These are phyloP conservation scores for Stenogyne calaminthoides DNA, from an alignment of 305 asterid genomes.

Conservation along the genomic window DNA sequence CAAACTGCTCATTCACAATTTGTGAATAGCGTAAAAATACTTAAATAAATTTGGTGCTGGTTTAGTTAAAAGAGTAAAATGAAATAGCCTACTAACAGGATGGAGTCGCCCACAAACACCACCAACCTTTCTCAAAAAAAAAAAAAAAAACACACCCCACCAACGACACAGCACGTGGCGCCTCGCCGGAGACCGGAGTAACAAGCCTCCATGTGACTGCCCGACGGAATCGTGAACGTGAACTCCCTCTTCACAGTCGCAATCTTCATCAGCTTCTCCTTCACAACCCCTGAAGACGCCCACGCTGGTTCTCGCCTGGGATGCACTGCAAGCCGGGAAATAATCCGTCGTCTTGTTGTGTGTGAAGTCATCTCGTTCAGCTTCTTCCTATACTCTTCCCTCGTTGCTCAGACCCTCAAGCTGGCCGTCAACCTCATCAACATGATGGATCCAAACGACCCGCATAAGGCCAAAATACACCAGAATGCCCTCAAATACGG, in stretches of 20 bases:
- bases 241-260: constrained; percentile 51
- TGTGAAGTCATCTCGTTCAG: constrained; percentile 37
- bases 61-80: too few relatives aligned
- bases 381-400: constrained; percentile 42
- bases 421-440: constrained; percentile 48
- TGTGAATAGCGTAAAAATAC: too few relatives aligned
- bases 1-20: too few relatives aligned
- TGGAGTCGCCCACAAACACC: background rate
- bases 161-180: background rate
- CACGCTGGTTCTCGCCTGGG: background rate
- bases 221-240: constrained; percentile 39
- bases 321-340: constrained; percentile 22
- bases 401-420: constrained; percentile 45
- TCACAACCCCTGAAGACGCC: constrained; percentile 17
- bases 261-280: constrained; percentile 41
- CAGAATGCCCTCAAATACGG: constrained; percentile 36
- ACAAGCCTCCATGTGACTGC: constrained; percentile 43
- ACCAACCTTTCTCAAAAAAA: too few relatives aligned
- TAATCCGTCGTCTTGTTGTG: constrained; percentile 26
- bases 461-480: constrained; percentile 47
- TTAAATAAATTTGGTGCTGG: too few relatives aligned
- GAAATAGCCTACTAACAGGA: background rate
- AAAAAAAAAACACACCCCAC: background rate
- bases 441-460: constrained; percentile 43
- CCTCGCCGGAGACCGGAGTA: background rate